Conservation (phyloP, 2,329 filamentous ascomycete species). For the Drechslerella stenobrocha region DNA sequence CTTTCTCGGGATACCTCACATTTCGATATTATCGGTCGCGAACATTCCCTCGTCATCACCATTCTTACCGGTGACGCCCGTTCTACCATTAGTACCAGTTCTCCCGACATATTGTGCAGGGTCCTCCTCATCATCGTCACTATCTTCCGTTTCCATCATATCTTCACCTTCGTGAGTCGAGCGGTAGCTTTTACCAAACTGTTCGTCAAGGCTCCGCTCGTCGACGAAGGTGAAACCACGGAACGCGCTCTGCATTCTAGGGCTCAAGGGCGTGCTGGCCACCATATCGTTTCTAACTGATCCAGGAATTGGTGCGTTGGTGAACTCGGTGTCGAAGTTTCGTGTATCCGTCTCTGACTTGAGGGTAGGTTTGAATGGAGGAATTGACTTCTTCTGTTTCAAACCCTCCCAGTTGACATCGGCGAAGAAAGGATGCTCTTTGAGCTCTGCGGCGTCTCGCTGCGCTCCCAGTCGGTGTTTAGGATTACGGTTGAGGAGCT, state of each 20-base stretch:
- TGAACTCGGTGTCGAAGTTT: slow-evolving; percentile 98
- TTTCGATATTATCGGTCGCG: slow-evolving; percentile 66
- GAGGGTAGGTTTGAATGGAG: slow-evolving; percentile 96
- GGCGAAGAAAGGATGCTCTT: slow-evolving; percentile 88
- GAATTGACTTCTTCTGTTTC: slow-evolving; percentile 85
- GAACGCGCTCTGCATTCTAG: slow-evolving; percentile 96
- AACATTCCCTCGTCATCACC: slow-evolving; percentile 68
- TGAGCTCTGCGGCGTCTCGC: slow-evolving; percentile 89
- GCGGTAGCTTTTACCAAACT: slow-evolving; percentile 70
- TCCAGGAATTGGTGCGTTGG: slow-evolving; percentile 82
- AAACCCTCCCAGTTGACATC: slow-evolving; percentile 92
- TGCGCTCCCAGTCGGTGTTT: slow-evolving; percentile 90
- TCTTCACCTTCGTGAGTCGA: slow-evolving; percentile 61
- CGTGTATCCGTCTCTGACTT: slow-evolving; percentile 95
- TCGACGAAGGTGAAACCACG: slow-evolving; percentile 99
- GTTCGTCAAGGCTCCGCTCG: slow-evolving; percentile 88
- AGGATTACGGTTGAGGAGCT: slow-evolving; percentile 88
- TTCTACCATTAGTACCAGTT: slow-evolving; percentile 63
- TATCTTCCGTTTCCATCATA: slow-evolving; percentile 58
- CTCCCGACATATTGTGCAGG: slow-evolving; percentile 58
- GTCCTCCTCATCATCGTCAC: slow-evolving; percentile 57
- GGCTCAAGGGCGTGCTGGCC: slow-evolving; percentile 87
- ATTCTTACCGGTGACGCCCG: slow-evolving; percentile 64
- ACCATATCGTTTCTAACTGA: slow-evolving; percentile 80
- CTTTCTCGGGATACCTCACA: slow-evolving; percentile 57